A percentile compares a stretch with the other conserved stretches of the same genome.
These are phyloP conservation scores for Eudorina sp. DNA, from an alignment of 139 green algal genomes.

Conservation along the genomic window DNA sequence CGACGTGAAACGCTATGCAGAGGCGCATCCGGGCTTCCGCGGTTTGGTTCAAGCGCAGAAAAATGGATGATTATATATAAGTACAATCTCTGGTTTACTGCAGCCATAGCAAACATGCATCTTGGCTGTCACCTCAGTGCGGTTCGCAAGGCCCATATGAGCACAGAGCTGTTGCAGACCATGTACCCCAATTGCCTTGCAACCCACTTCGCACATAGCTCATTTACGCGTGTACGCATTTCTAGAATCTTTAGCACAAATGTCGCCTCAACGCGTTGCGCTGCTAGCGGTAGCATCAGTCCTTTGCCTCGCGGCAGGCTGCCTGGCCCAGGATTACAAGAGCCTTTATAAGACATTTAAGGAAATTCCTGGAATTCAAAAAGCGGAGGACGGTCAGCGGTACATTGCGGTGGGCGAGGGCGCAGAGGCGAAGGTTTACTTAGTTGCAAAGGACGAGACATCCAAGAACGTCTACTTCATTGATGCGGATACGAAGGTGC, in stretches of 20 bases:
- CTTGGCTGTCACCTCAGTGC: too few species aligned
- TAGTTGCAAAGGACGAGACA: not conserved
- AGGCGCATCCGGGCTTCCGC: too few species aligned
- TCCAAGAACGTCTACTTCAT: not conserved
- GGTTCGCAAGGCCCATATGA: too few species aligned
- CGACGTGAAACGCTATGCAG: too few species aligned
- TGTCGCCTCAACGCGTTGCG: not conserved
- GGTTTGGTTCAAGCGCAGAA: too few species aligned
- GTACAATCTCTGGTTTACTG: too few species aligned
- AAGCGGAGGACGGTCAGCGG: not conserved
- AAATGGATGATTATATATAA: too few species aligned
- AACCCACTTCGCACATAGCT: too few species aligned
- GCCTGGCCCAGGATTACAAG: not conserved
- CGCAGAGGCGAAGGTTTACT: not conserved
- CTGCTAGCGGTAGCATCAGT: not conserved
- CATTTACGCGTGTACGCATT: not conserved
- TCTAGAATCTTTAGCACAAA: not conserved
- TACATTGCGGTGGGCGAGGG: not conserved
- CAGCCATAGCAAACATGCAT: too few species aligned
- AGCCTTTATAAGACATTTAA: not conserved
- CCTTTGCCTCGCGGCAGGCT: not conserved
- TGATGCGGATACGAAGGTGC: not conserved
- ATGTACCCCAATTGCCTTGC: too few species aligned
- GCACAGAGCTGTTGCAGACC: too few species aligned
- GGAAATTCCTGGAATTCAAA: slow-evolving; percentile 10